These are phyloP conservation scores for Claviceps fusiformis DNA, from an alignment of 2,329 filamentous ascomycete species.

Conservation along the genomic window DNA sequence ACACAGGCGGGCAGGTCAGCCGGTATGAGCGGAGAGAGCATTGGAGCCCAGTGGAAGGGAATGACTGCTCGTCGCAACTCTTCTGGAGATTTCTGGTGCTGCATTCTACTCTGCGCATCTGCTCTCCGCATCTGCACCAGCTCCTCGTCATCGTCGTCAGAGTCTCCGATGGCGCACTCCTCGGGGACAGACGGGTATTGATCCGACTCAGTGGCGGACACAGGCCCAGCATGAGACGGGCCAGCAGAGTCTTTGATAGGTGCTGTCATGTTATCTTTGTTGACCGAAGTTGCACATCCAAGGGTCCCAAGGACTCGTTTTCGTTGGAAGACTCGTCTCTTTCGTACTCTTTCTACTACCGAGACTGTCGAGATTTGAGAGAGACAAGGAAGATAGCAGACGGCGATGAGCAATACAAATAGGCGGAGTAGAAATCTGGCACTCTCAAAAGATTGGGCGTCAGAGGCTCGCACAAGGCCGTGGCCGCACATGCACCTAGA, in stretches of 20 bases:
- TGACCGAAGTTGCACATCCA: neutral
- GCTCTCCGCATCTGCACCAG: slow-evolving; percentile 3
- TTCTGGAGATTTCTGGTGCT: slow-evolving; percentile 5
- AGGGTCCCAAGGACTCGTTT: too few species aligned
- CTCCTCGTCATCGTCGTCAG: slow-evolving; percentile 8
- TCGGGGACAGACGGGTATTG: neutral
- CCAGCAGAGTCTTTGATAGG: neutral
- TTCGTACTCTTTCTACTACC: neutral
- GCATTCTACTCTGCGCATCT: slow-evolving; percentile 2
- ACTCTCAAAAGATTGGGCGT: neutral
- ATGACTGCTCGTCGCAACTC: slow-evolving; percentile 22
- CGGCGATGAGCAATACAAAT: neutral
- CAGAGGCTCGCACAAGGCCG: neutral
- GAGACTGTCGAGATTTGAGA: neutral
- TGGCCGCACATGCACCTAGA: neutral
- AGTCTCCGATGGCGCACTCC: slow-evolving; percentile 6
- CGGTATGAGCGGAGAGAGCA: slow-evolving; percentile 53
- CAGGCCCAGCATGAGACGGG: neutral
- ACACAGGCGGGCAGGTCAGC: slow-evolving; percentile 47
- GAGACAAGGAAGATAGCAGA: neutral
- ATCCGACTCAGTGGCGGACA: neutral
- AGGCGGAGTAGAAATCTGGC: neutral
- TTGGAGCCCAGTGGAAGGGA: slow-evolving; percentile 47
- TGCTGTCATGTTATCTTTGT: neutral
- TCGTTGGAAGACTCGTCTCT: neutral